Evolutionary conservation across 768 basidiomycete genomes (phyloP).

Genomic region (Boletus sensibilis): DNA sequence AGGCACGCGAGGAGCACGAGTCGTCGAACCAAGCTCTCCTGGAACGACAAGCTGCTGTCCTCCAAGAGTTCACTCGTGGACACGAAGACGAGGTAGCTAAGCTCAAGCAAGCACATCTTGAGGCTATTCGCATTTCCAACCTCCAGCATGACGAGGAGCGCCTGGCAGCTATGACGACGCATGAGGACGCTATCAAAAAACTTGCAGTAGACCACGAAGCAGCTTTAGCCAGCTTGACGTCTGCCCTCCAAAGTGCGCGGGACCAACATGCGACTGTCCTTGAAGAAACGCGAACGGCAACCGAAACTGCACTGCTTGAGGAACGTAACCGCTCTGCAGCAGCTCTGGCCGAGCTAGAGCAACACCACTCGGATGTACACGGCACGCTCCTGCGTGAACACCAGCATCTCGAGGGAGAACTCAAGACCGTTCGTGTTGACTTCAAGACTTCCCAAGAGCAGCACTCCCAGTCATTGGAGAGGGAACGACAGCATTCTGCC

Average conservation of each 20-base stretch:
- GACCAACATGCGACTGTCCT: constrained; percentile 36
- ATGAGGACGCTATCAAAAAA: constrained; percentile 40
- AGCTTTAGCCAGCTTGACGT: constrained; percentile 42
- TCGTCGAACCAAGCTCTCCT: constrained; percentile 45
- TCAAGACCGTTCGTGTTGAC: constrained; percentile 55
- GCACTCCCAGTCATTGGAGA: constrained; percentile 22
- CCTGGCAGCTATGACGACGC: constrained; percentile 36
- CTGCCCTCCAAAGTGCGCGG: constrained; percentile 38
- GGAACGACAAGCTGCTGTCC: constrained; percentile 53
- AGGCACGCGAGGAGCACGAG: constrained; percentile 48
- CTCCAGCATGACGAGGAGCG: constrained; percentile 38
- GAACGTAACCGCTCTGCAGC: constrained; percentile 48
- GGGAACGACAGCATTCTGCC: constrained; percentile 28
- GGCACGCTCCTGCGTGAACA: constrained; percentile 39
- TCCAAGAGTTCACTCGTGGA: constrained; percentile 53
- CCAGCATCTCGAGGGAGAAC: constrained; percentile 45
- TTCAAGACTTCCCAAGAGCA: constrained; percentile 28
- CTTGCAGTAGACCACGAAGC: constrained; percentile 50
- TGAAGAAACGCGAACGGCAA: constrained; percentile 36
- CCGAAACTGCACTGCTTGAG: constrained; percentile 38
- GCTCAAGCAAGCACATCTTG: constrained; percentile 49
- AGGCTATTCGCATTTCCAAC: constrained; percentile 33
- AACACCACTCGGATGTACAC: constrained; percentile 48
- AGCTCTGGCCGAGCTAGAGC: constrained; percentile 49
- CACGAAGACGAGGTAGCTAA: constrained; percentile 56